Base-by-base conservation (phyloP, 1,284 basidiomycete species). In the Takashimella koratensis region DNA sequence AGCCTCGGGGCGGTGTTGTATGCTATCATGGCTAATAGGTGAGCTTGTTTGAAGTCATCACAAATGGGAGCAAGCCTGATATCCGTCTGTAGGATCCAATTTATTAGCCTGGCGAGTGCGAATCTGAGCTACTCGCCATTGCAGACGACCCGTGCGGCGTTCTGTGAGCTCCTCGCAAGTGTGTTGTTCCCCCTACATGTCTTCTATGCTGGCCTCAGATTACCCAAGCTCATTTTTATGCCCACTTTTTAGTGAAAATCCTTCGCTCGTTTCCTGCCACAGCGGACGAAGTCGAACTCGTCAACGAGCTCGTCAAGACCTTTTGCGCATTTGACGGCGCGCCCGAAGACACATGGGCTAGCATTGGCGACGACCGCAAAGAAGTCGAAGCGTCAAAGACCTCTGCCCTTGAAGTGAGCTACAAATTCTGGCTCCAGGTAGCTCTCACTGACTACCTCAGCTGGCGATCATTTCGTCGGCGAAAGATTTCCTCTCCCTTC, bases 281-380 rank as follows among this genome's bases (percentile, higher is more conserved):
- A 1, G 81, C 83, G 58, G 66, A 74, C 20, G 81, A 87, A 65
- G 81, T 90, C 5, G 82, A 85, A 54, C 78, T 91, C 22, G 85
- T 87, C 4, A 82, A 85, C 16, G 85, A 87, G 24, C 76, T 94
- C 47, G 90, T 88, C 0, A 85, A 84, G 1, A 82, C 80, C 53
- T 92, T 87, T 86, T 86, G 84, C 63, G 87, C 90, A 2, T 80
- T 93, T 43, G 81, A 86, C 45, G 90, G 90, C 2, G 90, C 90
- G 4, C 81, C 87, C 0, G 74, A 77, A 12, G 80, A 83, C 21
- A 81, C 89, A 21, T 78, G 87, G 45, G 78, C 82, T 20, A 82
- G 86, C 45, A 83, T 92, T 58, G 79, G 80, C 60, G 75, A 81
- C 43, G 82, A 86, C 51, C 74, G 79, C n/a, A 64, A 74, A 21